Base-by-base conservation (phyloP, 108 stramenopile genomes). In the Nitzschia sp. region DNA sequence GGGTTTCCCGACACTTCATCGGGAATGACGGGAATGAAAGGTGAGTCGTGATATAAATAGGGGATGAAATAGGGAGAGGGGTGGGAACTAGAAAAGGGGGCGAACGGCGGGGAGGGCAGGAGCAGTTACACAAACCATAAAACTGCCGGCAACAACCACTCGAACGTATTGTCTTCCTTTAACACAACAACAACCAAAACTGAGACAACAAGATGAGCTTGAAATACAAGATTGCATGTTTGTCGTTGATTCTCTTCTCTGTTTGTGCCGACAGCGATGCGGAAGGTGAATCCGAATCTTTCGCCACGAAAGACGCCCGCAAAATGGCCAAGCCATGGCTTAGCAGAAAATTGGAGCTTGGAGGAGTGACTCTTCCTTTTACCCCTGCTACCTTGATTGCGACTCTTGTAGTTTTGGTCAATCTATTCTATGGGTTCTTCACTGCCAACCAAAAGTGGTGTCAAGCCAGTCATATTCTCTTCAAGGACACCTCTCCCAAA, bases 381-480 rank as follows among this genome's bases (percentile, higher is more conserved):
- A 55, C 66, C 21, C 63, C 73, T 0, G 40, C 51, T 17, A 50
- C 69, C 2, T 10, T 57, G 12, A 41, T 75, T 42, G 38, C 62
- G 5, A 12, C 41, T 19, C 19, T 63, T 17, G 2, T 80, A 2
- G 17, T 54, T 12, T 56, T 25, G 7, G 34, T 66, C 57, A 53
- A 58, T 2, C 26, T 59, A 3, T 29, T 56, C 10, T 61, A 57
- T n/a, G 37, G 60, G 14, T 57, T 71, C 0, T 0, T 41, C 21
- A 15, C 46, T 17, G 21, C 14, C 14, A 39, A 29, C 17, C 34
- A 55, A 9, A 14, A 79, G n/a, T 79, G 80, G 53, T 84, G 80
- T 20, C 73, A 79, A n/a, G 87, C 84, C 10, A 75, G 76, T 21
- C 87, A 88, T 50, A 88, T 88, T 12, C 51, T 88, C 52, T 54